Evolutionary conservation across 2,329 filamentous ascomycete genomes (phyloP).

Genomic region (Penicillium carneum): DNA sequence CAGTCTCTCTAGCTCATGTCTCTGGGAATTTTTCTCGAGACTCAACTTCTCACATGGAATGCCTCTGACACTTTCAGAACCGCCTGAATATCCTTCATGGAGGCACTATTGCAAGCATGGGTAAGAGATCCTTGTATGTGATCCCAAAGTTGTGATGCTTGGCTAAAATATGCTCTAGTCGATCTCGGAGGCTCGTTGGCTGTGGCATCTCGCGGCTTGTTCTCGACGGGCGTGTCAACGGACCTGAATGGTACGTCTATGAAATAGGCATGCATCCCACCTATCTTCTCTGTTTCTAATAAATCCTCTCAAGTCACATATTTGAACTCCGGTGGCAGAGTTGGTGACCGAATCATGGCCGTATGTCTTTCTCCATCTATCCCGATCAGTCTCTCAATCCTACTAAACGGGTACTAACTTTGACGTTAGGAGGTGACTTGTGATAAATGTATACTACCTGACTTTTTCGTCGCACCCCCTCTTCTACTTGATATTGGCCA

Average conservation of each 20-base stretch:
- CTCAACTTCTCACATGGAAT: no score
- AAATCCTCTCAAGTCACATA: conserved; percentile 65
- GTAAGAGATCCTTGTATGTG: conserved; percentile 39
- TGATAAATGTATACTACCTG: conserved; percentile 64
- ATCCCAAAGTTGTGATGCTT: neutral
- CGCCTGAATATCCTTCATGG: conserved; percentile 71
- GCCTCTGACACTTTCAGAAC: conserved; percentile 56
- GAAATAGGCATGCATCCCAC: neutral
- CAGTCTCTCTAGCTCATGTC: neutral
- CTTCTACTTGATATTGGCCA: neutral
- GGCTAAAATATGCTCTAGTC: conserved; percentile 49
- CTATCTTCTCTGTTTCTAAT: neutral
- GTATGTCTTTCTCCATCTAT: conserved; percentile 43
- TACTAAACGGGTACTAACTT: conserved; percentile 28
- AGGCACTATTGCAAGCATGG: conserved; percentile 70
- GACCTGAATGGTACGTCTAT: conserved; percentile 63
- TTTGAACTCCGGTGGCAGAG: conserved; percentile 67
- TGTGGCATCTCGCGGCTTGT: conserved; percentile 70
- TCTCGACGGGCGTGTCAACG: conserved; percentile 71
- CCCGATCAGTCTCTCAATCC: neutral
- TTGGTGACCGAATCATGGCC: conserved; percentile 66
- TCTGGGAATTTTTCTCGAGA: neutral
- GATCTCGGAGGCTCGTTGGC: conserved; percentile 72
- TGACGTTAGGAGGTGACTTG: conserved; percentile 63
- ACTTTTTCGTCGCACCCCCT: neutral